Evolutionary conservation across 345 rosid genomes (phyloP).

Genomic region (Rhizophora apiculata): DNA sequence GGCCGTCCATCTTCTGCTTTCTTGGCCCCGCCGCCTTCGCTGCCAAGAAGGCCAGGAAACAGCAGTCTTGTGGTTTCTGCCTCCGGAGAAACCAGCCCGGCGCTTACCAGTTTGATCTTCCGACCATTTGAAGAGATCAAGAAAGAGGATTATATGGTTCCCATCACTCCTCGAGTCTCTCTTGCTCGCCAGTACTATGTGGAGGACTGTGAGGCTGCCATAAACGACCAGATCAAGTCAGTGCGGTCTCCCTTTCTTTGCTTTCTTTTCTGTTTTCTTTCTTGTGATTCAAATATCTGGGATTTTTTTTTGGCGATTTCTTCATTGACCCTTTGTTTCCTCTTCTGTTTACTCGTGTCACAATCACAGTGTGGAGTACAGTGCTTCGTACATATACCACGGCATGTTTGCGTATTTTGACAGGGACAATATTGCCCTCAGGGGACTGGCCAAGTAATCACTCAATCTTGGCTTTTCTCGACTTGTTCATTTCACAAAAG

Average conservation of each 20-base stretch:
- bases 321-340: background rate
- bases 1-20: conserved; percentile 15
- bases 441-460: conserved; percentile 71
- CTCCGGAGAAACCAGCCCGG: conserved; percentile 15
- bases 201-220: conserved; percentile 52
- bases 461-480: background rate
- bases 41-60: conserved; percentile 1
- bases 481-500: background rate
- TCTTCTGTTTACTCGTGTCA: too few relatives aligned
- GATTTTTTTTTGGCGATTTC: background rate
- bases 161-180: conserved; percentile 45
- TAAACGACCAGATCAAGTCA: conserved; percentile 92
- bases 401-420: conserved; percentile 83
- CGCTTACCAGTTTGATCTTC: conserved; percentile 61
- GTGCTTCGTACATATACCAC: conserved; percentile 71
- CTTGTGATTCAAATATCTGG: background rate
- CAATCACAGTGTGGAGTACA: conserved; percentile 71
- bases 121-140: conserved; percentile 80
- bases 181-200: conserved; percentile 62
- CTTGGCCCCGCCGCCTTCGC: conserved; percentile 6
- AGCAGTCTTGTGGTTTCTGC: conserved; percentile 27
- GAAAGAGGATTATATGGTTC: conserved; percentile 50
- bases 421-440: conserved; percentile 78
- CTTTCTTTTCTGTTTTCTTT: background rate
- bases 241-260: background rate